These are phyloP conservation scores for Gliomastix tumulicola DNA, from an alignment of 2,329 filamentous ascomycete genomes.

Conservation along the genomic window DNA sequence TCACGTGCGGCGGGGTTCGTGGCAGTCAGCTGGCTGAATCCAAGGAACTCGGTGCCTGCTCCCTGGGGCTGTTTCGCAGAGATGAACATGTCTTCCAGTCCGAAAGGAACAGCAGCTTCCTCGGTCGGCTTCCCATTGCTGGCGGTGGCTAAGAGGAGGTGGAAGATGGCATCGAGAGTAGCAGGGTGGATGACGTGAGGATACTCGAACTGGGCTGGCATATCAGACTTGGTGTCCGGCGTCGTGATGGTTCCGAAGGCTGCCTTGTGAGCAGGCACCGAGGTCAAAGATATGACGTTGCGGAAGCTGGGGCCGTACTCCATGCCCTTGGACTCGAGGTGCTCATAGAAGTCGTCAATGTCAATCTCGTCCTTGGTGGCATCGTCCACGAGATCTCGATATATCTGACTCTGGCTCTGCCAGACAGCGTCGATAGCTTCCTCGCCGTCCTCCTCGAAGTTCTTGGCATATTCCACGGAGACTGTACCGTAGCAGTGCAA, in stretches of 20 bases:
- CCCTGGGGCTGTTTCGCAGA: conserved; percentile 5
- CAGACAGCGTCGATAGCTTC: not conserved
- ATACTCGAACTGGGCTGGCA: conserved; percentile 19
- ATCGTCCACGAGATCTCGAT: not conserved
- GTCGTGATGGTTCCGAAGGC: conserved; percentile 2
- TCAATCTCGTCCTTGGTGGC: conserved; percentile 1
- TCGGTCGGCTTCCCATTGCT: conserved; percentile 2
- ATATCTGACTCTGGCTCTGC: not conserved
- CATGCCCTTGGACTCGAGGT: conserved; percentile 7
- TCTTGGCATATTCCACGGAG: conserved; percentile 5
- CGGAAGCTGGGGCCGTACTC: conserved; percentile 10
- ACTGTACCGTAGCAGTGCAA: conserved; percentile 12
- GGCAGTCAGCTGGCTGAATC: conserved; percentile 1
- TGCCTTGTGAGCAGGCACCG: conserved; percentile 1
- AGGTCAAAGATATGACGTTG: conserved; percentile 3
- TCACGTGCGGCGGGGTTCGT: conserved; percentile 2
- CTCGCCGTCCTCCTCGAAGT: conserved; percentile 5
- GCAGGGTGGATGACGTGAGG: conserved; percentile 22
- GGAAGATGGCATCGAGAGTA: conserved; percentile 16
- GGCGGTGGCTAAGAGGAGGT: conserved; percentile 4
- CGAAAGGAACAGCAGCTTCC: conserved; percentile 4
- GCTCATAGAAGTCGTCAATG: conserved; percentile 8
- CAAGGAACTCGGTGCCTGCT: not conserved
- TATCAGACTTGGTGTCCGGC: conserved; percentile 10
- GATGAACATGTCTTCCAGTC: conserved; percentile 2